Base-by-base conservation (phyloP, 495 filamentous ascomycete genomes). In the Hyaloscypha bicolor region DNA sequence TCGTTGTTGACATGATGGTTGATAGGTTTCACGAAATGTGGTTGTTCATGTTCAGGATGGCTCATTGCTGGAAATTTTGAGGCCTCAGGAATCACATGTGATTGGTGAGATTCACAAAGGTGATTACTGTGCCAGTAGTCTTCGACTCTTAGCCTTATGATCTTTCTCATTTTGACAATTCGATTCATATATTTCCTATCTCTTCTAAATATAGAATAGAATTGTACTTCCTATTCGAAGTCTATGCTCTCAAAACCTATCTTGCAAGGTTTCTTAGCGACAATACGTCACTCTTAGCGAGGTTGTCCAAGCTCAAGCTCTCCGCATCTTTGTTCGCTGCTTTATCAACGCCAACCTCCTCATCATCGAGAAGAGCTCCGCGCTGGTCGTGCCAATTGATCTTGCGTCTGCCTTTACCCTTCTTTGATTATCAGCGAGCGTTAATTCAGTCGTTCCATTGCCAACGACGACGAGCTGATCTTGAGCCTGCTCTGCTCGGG, bases 1-100 rank as follows among this genome's bases (percentile, higher is more conserved):
- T 68, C 14, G 75, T 66, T 61, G 76, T 74, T 31, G 76, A 69
- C 76, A 79, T 79, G 33, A 53, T 69, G n/a, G 56, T 35, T 45
- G 56, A 29, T 53, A 33, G 9, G 42, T 14, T 48, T 19, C 42
- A 14, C 42, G 42, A 48, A 6, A 48, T 48, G 42, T 48, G 9
- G 42, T 48, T 3, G 9, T 48, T 48, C 2, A 1, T 33, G 6
- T 52, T 31, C 39, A 31, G 9, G 60, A 52, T 22, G 60, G 60
- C 35, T 37, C 35, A 37, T 37, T 12, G 35, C 35, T 63, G 51
- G 61, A 56, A 53, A 64, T 56, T 64, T 64, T 56, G 62, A 33
- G 37, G 57, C 30, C 29, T 60, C 57, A 60, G 57, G 30, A 60
- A 60, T 39, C 22, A 37, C 30, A 35, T 60, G 57, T 60, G 57